Conservation (phyloP, 345 rosid species). For the Theobroma cacao region DNA sequence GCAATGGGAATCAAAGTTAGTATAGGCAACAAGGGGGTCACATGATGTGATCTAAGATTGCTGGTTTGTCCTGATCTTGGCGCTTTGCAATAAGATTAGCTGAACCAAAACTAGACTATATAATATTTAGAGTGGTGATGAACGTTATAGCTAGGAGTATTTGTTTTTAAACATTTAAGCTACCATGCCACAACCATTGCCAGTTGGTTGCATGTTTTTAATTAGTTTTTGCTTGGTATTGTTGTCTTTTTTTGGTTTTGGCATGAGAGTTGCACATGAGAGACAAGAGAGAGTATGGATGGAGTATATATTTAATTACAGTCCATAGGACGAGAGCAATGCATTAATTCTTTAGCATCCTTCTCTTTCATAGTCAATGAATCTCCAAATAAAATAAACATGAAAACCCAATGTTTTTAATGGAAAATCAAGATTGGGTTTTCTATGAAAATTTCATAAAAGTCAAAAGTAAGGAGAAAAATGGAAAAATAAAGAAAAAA, state of each 20-base stretch:
- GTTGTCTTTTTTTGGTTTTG: neutral
- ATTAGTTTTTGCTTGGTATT: constrained; percentile 1
- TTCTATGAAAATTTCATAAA: too few species aligned
- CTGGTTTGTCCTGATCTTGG: neutral
- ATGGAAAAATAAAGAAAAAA: neutral
- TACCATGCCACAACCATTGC: neutral
- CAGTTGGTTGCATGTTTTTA: neutral
- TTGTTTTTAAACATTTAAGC: too few species aligned
- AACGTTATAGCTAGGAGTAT: too few species aligned
- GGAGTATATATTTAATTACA: too few species aligned
- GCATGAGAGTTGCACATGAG: constrained; percentile 14
- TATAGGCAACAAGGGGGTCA: constrained; percentile 10
- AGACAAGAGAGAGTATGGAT: neutral
- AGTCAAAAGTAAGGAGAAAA: neutral
- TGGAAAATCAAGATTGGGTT: neutral
- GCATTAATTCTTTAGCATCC: neutral
- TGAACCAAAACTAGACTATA: neutral
- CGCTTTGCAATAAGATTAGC: neutral
- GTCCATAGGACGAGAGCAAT: neutral
- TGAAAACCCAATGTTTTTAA: neutral
- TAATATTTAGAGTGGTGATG: neutral
- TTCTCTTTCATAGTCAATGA: neutral
- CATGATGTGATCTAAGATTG: constrained; percentile 24
- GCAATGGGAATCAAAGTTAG: neutral
- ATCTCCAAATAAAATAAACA: neutral